phyloP scores from a whole-genome alignment of 306 rosid species.

The Clitoria ternatea region DNA sequence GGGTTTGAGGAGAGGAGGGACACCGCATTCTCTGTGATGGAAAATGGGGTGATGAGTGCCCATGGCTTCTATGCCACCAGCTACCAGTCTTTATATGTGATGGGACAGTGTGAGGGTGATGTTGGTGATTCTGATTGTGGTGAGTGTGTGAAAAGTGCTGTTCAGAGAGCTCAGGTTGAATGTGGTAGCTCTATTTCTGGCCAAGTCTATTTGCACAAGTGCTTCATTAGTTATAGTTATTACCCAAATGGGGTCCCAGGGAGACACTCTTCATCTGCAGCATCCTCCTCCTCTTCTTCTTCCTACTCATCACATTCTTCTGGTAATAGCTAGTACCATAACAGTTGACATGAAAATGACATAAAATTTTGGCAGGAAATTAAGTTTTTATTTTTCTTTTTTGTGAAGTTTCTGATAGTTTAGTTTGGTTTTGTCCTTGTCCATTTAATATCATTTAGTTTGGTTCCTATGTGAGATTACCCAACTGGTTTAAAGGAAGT shows the following conservation, averaged over 20 bases:
- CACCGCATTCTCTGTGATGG: constrained; percentile 74
- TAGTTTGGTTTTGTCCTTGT: not conserved
- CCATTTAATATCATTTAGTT: not conserved
- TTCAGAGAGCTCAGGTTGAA: constrained; percentile 84
- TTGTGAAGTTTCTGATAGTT: not conserved
- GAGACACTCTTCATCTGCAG: constrained; percentile 13
- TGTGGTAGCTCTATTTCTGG: constrained; percentile 90
- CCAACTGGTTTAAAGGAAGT: no score
- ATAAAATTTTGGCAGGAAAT: not conserved
- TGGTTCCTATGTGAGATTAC: no score
- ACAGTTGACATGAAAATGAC: not conserved
- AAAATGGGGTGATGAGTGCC: constrained; percentile 71
- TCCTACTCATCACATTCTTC: constrained; percentile 48
- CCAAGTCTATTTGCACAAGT: constrained; percentile 82
- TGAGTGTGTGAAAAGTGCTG: constrained; percentile 77
- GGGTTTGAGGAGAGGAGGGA: constrained; percentile 90
- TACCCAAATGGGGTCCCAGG: constrained; percentile 89
- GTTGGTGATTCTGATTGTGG: constrained; percentile 94
- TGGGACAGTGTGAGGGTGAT: constrained; percentile 96
- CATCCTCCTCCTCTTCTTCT: constrained; percentile 36
- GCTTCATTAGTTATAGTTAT: constrained; percentile 77
- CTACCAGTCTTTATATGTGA: constrained; percentile 68
- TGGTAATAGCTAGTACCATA: constrained; percentile 39
- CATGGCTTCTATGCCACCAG: constrained; percentile 86
- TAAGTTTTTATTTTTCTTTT: not conserved